Evolutionary conservation across 805 yeast species (phyloP), one percentile per base, ranked within the genome.

Genomic region (Peterozyma xylosa): DNA sequence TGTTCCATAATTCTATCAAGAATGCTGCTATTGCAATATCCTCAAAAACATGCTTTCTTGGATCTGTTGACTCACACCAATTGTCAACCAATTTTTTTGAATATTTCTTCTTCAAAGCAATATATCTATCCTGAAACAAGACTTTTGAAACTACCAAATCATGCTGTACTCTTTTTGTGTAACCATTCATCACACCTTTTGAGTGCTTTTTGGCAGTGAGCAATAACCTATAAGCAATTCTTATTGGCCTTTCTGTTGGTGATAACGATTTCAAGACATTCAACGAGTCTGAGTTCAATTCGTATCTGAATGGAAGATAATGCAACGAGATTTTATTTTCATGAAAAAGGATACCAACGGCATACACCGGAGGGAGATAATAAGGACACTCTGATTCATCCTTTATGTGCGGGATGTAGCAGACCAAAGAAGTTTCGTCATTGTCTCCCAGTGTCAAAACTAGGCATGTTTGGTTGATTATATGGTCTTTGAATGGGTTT

Each of bases 11-110:
- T 63, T 87, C 96, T 27, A 91, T 86, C 48, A 91, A 68, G 53
- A 91, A 91, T 0, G 97, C 96, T 1, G 97, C 97, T 52, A 91
- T 90, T 3, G 96, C 95, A 42, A 91, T 76, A 59, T 91, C 98
- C 67, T 91, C 98, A 65, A 90, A 91, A 0, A 91, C 97, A 64
- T 91, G 98, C 59, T 91, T 91, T 53, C 82, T 76, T 2, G 97
- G 97, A 62, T 91, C 97, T 2, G 98, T 91, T 30, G 82, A 80
- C 62, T 91, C 98, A n/a, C 73, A 79, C 98, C 98, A 91, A 50
- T 73, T 74, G 35, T 81, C 86, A 11, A 89, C 89, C 40, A 91
- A 64, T 14, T 66, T 62, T 27, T 81, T 76, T 0, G 96, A 87
- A 59, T 90, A 85, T 60, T 82, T 85, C 59, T 84, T 86, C 62